Evolutionary conservation across 2,329 filamentous ascomycete genomes (phyloP).

Genomic region (Eutypa lata): DNA sequence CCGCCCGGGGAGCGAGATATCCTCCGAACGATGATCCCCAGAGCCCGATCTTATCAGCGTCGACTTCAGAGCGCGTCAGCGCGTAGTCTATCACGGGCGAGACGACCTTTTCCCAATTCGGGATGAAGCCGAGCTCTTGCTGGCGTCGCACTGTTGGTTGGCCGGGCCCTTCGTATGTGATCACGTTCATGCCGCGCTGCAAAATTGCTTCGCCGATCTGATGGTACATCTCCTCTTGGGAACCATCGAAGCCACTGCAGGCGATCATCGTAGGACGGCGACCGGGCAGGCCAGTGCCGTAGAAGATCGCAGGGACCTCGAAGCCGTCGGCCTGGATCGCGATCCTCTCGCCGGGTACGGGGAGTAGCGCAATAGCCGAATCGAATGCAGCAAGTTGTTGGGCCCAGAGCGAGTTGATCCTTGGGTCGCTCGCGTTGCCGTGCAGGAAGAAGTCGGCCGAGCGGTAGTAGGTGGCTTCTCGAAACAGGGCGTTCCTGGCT

Average conservation of each 20-base stretch:
- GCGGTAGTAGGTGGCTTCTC: slow-evolving; percentile 34
- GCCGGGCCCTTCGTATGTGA: slow-evolving; percentile 14
- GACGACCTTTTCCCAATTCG: slow-evolving; percentile 16
- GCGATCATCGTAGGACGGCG: slow-evolving; percentile 31
- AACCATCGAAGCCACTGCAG: slow-evolving; percentile 32
- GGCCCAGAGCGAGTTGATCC: slow-evolving; percentile 28
- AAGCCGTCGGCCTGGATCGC: slow-evolving; percentile 22
- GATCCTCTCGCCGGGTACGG: slow-evolving; percentile 28
- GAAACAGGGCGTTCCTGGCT: slow-evolving; percentile 29
- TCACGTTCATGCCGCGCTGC: slow-evolving; percentile 26
- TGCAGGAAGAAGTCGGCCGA: slow-evolving; percentile 35
- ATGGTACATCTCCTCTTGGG: slow-evolving; percentile 36
- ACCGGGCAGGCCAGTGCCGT: slow-evolving; percentile 8
- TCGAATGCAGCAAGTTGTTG: slow-evolving; percentile 28
- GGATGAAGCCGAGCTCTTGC: slow-evolving; percentile 17
- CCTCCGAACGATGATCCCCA: slow-evolving; percentile 14
- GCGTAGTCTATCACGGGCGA: slow-evolving; percentile 16
- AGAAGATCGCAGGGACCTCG: slow-evolving; percentile 18
- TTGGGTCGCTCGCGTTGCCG: slow-evolving; percentile 31
- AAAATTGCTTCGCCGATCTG: slow-evolving; percentile 23
- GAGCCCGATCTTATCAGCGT: slow-evolving; percentile 10
- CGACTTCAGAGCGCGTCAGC: slow-evolving; percentile 9
- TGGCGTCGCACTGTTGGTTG: slow-evolving; percentile 14
- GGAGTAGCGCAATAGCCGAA: slow-evolving; percentile 25
- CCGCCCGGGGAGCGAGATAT: slow-evolving; percentile 19